Percentiles rank a stretch among this genome's conserved stretches.
phyloP scores from a whole-genome alignment of 2,329 filamentous ascomycete genomes.

The Cladosporium sp. region DNA sequence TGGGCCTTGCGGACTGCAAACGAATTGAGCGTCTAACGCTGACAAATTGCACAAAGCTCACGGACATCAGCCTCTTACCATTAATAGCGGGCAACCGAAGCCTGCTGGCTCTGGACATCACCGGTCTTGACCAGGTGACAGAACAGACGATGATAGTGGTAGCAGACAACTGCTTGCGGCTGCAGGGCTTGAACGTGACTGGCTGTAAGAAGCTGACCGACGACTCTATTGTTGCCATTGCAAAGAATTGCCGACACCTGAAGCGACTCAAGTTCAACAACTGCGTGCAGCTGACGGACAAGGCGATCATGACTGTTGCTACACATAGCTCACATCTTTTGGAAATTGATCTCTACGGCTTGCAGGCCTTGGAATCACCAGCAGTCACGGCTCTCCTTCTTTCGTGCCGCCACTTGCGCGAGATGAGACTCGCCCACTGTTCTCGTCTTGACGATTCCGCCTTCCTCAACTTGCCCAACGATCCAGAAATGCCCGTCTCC shows the following conservation, averaged over 20 bases:
- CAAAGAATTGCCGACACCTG: conserved; percentile 78
- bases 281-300: conserved; percentile 80
- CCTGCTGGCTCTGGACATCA: conserved; percentile 87
- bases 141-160: conserved; percentile 77
- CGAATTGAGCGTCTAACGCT: conserved; percentile 89
- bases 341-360: conserved; percentile 92
- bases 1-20: conserved; percentile 80
- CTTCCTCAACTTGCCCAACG: conserved; percentile 73
- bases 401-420: conserved; percentile 79
- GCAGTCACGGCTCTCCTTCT: conserved; percentile 79
- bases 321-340: conserved; percentile 87
- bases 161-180: conserved; percentile 74
- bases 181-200: conserved; percentile 93
- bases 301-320: conserved; percentile 81
- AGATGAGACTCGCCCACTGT: conserved; percentile 84
- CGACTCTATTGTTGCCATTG: conserved; percentile 77
- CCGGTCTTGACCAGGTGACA: conserved; percentile 75
- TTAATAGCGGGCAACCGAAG: conserved; percentile 77
- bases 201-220: conserved; percentile 82
- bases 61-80: conserved; percentile 77
- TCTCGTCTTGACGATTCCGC: conserved; percentile 82
- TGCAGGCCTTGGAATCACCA: conserved; percentile 75
- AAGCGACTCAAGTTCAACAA: conserved; percentile 97
- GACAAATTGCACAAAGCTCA: conserved; percentile 83
- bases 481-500: conserved; percentile 47